These are phyloP conservation scores for Mimosa bimucronata DNA, from an alignment of 306 rosid species.

Conservation along the genomic window DNA sequence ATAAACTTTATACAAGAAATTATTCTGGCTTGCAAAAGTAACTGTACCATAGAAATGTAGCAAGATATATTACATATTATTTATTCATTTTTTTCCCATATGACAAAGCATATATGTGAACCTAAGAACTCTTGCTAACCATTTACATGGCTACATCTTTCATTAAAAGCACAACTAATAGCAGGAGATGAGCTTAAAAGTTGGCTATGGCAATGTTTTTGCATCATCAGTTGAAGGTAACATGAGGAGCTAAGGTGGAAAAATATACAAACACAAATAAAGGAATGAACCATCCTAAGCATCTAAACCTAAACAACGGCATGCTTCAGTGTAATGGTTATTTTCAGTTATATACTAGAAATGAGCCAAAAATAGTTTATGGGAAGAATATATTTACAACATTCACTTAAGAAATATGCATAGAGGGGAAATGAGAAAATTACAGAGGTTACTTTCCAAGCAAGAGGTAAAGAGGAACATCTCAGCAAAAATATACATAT, in stretches of 20 bases:
- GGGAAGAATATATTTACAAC: slow-evolving; percentile 11
- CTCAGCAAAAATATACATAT: slow-evolving; percentile 22
- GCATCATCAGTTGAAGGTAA: slow-evolving; percentile 4
- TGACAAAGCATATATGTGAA: not conserved
- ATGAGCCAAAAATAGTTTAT: slow-evolving; percentile 1
- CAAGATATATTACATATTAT: not conserved
- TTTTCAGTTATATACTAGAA: not conserved
- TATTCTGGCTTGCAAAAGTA: not conserved
- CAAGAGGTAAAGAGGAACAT: slow-evolving; percentile 20
- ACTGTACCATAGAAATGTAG: not conserved
- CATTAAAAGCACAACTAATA: not conserved
- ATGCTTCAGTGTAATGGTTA: not conserved
- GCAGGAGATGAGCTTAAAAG: not conserved
- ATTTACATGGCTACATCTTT: not conserved
- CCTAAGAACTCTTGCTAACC: not conserved
- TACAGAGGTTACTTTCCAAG: slow-evolving; percentile 7
- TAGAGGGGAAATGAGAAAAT: slow-evolving; percentile 19
- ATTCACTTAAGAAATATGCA: slow-evolving; percentile 8
- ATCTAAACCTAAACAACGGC: not conserved
- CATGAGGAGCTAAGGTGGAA: not conserved
- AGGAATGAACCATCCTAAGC: too few relatives aligned
- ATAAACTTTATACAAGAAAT: not conserved
- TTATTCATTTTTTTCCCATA: not conserved
- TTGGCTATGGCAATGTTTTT: not conserved
- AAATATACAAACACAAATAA: not conserved